phyloP scores from a whole-genome alignment of 179 eudicot species.

The Spinacia oleracea region DNA sequence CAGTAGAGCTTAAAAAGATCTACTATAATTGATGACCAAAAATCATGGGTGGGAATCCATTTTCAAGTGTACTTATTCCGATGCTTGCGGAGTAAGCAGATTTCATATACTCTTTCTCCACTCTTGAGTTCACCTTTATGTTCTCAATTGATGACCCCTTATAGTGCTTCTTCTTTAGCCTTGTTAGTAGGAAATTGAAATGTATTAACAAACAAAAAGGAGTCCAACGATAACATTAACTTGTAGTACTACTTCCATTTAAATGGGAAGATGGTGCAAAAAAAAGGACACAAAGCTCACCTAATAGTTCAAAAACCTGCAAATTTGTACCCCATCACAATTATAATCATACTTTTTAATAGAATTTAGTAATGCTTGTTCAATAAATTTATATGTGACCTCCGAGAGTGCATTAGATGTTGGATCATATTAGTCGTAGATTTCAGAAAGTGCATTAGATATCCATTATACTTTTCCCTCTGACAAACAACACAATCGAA shows the following conservation, averaged over 20 bases:
- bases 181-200: constrained; percentile 27
- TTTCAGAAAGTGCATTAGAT: too few species aligned
- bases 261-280: constrained; percentile 4
- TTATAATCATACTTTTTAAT: constrained; percentile 5
- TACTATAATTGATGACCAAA: not conserved
- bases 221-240: not conserved
- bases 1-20: too few species aligned
- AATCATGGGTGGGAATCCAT: constrained; percentile 42
- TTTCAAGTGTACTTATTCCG: constrained; percentile 87
- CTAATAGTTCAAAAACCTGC: constrained; percentile 83
- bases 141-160: constrained; percentile 50
- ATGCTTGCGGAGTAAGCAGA: constrained; percentile 84
- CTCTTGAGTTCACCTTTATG: constrained; percentile 56
- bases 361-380: not conserved
- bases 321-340: constrained; percentile 12
- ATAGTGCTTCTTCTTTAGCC: constrained; percentile 63
- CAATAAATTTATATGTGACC: constrained; percentile 35
- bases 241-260: too few species aligned
- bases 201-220: constrained; percentile 14
- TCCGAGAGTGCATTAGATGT: constrained; percentile 80
- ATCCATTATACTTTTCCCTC: too few species aligned
- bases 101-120: constrained; percentile 91
- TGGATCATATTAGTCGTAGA: too few species aligned
- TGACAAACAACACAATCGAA: too few species aligned
- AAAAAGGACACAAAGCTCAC: constrained; percentile 35